phyloP scores from a whole-genome alignment of 768 basidiomycete species.

The Russula earlei region DNA sequence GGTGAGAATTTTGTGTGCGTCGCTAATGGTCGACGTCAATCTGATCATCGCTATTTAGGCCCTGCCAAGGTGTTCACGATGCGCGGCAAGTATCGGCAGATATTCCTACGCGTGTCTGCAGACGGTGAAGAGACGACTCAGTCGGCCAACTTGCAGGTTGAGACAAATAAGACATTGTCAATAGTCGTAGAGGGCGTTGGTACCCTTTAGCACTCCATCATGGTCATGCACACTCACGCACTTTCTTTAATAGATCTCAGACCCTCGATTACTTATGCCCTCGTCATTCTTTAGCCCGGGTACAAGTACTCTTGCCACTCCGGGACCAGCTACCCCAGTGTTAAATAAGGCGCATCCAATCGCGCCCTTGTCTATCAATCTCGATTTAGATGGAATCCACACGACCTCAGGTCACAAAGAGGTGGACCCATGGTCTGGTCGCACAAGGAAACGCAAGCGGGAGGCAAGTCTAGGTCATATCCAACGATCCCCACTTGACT shows the following conservation, averaged over 20 bases:
- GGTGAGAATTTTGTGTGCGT: constrained; percentile 31
- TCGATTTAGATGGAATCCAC: background rate
- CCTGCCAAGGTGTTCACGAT: constrained; percentile 17
- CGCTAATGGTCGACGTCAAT: background rate
- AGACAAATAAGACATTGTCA: constrained; percentile 6
- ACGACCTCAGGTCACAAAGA: background rate
- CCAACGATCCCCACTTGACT: background rate
- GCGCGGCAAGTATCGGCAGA: constrained; percentile 18
- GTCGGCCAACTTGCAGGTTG: constrained; percentile 12
- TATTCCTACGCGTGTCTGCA: constrained; percentile 8
- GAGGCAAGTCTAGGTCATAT: background rate
- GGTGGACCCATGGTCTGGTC: background rate
- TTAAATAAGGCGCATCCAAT: constrained; percentile 1
- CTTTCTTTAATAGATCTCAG: background rate
- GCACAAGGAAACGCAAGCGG: constrained; percentile 10
- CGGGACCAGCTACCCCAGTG: background rate
- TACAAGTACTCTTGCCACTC: background rate
- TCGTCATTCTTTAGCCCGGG: background rate
- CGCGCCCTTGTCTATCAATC: constrained; percentile 4
- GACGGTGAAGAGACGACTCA: constrained; percentile 16
- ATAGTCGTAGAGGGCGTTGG: constrained; percentile 14
- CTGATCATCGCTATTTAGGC: background rate
- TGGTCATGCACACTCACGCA: background rate
- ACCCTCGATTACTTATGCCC: background rate
- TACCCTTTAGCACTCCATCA: background rate